These are phyloP conservation scores for Cucumis cinereus DNA, from an alignment of 306 rosid genomes.

Conservation along the genomic window DNA sequence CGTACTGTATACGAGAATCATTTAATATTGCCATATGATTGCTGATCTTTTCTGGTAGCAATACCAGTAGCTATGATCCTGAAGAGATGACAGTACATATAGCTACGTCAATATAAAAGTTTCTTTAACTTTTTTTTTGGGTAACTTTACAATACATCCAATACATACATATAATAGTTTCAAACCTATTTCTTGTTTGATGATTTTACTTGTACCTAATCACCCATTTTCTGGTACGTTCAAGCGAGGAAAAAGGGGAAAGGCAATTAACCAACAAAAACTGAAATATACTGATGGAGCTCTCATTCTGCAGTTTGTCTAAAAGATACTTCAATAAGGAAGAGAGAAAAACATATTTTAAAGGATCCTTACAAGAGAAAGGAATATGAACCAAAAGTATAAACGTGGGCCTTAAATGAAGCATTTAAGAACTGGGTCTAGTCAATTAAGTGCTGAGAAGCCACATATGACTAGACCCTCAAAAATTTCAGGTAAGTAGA, in stretches of 20 bases:
- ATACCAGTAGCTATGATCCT: background rate
- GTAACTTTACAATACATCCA: background rate
- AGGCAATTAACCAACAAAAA: background rate
- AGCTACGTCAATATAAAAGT: background rate
- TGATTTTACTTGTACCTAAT: background rate
- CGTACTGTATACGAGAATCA: background rate
- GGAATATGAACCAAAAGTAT: slow-evolving; percentile 6
- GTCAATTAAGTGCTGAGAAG: background rate
- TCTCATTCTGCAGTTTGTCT: background rate
- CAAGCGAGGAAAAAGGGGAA: background rate
- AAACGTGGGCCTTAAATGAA: slow-evolving; percentile 1
- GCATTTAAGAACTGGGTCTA: background rate
- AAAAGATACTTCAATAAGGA: background rate
- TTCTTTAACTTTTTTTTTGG: background rate
- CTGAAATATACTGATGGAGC: background rate
- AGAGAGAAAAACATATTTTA: background rate
- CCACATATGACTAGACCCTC: background rate
- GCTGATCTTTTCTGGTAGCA: background rate
- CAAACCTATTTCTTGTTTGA: background rate
- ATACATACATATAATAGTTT: background rate
- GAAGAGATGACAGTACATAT: background rate
- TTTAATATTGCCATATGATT: background rate
- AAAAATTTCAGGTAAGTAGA: background rate
- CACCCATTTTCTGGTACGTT: background rate
- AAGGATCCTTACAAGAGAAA: slow-evolving; percentile 5